Evolutionary conservation across 208 protist species (phyloP).

Genomic region (Wallacemonas sp.): DNA sequence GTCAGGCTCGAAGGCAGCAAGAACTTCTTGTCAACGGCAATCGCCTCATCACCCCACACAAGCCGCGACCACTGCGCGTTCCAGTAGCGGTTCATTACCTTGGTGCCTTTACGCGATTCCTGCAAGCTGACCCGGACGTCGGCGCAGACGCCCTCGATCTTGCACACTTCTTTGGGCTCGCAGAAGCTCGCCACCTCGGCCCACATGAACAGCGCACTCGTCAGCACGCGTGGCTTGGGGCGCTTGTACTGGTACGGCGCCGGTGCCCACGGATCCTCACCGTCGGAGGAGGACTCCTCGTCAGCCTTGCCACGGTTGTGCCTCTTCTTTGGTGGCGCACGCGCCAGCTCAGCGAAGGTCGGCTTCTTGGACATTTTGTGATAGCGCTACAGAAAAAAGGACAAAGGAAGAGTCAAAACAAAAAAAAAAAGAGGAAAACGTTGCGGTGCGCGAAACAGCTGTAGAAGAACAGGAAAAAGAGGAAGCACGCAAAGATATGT

Average conservation of each 20-base stretch:
- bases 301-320: not conserved
- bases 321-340: constrained; percentile 10
- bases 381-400: not conserved
- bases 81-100: constrained; percentile 83
- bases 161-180: constrained; percentile 40
- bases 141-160: constrained; percentile 44
- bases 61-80: constrained; percentile 70
- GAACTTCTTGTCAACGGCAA: constrained; percentile 33
- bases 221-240: constrained; percentile 34
- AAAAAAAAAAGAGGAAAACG: constrained; percentile 19
- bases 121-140: constrained; percentile 41
- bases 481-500: constrained; percentile 7
- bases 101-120: constrained; percentile 35
- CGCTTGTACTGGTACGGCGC: constrained; percentile 28
- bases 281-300: not conserved
- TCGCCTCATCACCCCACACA: constrained; percentile 47
- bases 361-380: constrained; percentile 5
- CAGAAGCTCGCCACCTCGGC: constrained; percentile 62
- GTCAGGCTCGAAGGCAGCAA: constrained; percentile 38
- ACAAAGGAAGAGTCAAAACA: not conserved
- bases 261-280: not conserved
- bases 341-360: constrained; percentile 1
- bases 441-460: too few species aligned
- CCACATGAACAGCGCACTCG: constrained; percentile 65
- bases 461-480: not conserved